Conservation (phyloP, 2,329 filamentous ascomycete species). For the Venturia oleaginea region DNA sequence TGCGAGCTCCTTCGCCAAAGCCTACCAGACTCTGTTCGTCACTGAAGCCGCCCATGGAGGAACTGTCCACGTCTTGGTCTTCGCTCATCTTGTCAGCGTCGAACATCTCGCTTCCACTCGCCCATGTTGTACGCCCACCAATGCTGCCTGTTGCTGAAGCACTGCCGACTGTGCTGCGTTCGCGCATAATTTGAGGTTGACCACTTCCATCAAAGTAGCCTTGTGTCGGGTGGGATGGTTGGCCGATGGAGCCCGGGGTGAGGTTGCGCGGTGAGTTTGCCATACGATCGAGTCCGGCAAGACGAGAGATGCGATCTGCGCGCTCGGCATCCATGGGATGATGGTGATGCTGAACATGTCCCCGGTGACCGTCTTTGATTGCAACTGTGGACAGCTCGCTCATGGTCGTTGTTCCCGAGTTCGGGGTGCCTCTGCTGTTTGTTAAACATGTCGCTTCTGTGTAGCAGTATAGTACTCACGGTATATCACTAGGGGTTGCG, state of each 20-base stretch:
- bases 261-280: conserved; percentile 37
- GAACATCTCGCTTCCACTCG: conserved; percentile 49
- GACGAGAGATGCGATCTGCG: conserved; percentile 87
- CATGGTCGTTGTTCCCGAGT: conserved; percentile 83
- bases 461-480: background rate
- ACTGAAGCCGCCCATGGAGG: conserved; percentile 69
- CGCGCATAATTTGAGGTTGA: conserved; percentile 53
- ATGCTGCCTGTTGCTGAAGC: conserved; percentile 79
- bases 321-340: conserved; percentile 83
- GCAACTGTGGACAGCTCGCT: conserved; percentile 87
- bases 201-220: conserved; percentile 73
- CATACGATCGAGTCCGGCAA: conserved; percentile 83
- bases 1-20: conserved; percentile 77
- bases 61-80: conserved; percentile 44
- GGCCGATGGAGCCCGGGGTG: conserved; percentile 27
- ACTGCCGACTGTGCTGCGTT: conserved; percentile 82
- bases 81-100: conserved; percentile 65
- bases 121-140: conserved; percentile 58
- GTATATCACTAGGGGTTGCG: conserved; percentile 8
- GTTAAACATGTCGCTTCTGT: background rate
- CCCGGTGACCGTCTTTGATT: conserved; percentile 92
- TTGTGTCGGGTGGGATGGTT: conserved; percentile 25
- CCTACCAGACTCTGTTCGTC: conserved; percentile 83
- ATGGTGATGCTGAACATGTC: conserved; percentile 58
- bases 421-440: conserved; percentile 71